phyloP scores from a whole-genome alignment of 345 rosid species.

The Brassica rapa region DNA sequence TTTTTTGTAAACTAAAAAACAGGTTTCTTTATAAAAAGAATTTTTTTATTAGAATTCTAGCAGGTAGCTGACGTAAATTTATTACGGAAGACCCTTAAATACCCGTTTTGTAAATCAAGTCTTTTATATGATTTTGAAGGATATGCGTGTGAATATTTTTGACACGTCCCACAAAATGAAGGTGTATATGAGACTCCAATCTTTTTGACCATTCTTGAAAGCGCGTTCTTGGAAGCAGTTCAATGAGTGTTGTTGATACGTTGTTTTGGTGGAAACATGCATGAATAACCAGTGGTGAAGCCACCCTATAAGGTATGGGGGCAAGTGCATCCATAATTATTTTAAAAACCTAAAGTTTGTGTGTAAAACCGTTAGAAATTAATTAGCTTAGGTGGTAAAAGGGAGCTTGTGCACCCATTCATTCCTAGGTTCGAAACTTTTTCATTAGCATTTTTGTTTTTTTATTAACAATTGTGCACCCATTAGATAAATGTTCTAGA shows the following conservation, averaged over 20 bases:
- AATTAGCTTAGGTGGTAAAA: too few species aligned
- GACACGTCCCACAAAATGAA: not conserved
- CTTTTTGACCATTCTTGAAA: not conserved
- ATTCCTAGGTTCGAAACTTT: too few species aligned
- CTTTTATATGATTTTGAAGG: not conserved
- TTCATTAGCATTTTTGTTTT: too few species aligned
- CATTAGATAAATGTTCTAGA: too few species aligned
- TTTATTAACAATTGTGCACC: too few species aligned
- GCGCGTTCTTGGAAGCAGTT: constrained; percentile 1
- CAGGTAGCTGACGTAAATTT: not conserved
- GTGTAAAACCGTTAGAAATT: too few species aligned
- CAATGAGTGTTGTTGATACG: not conserved
- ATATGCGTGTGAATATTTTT: not conserved
- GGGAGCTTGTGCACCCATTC: too few species aligned
- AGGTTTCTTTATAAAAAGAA: not conserved
- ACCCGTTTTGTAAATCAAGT: not conserved
- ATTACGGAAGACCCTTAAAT: not conserved
- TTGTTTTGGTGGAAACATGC: not conserved
- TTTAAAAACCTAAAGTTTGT: too few species aligned
- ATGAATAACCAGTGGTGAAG: not conserved
- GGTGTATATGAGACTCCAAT: not conserved
- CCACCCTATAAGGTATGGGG: too few species aligned
- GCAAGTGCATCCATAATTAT: too few species aligned
- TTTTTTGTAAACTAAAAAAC: too few species aligned
- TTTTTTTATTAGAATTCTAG: not conserved